Percentiles rank a stretch among this genome's conserved stretches.
These are phyloP conservation scores for Emmonsiellopsis sp. DNA, from an alignment of 2,329 filamentous ascomycete genomes.

Conservation along the genomic window DNA sequence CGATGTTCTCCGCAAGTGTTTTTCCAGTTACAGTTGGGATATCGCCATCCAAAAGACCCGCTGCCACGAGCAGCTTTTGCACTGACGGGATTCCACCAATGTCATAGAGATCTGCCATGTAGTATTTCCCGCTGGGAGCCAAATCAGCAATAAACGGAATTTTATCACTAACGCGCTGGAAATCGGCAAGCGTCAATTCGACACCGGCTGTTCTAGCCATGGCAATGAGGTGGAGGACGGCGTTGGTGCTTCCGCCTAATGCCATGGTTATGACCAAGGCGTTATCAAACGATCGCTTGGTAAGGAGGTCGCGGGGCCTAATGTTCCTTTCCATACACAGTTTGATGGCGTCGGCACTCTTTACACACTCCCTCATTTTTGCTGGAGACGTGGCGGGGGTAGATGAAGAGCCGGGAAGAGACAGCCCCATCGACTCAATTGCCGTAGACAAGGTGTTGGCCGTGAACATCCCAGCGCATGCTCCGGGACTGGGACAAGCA, in stretches of 20 bases:
- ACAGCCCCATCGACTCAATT: constrained; percentile 80
- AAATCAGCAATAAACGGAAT: constrained; percentile 81
- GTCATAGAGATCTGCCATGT: constrained; percentile 80
- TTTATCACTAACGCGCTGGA: constrained; percentile 70
- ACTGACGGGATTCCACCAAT: constrained; percentile 80
- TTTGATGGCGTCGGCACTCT: constrained; percentile 67
- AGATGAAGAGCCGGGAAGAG: constrained; percentile 72
- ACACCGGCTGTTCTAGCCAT: constrained; percentile 83
- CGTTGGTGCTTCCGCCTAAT: constrained; percentile 82
- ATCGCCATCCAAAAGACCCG: constrained; percentile 63
- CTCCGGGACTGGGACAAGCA: constrained; percentile 68
- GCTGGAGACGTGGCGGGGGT: constrained; percentile 71
- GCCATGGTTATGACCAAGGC: constrained; percentile 85
- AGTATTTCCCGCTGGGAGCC: constrained; percentile 71
- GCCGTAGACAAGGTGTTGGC: constrained; percentile 90
- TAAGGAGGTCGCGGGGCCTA: constrained; percentile 68
- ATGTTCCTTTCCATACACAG: constrained; percentile 76
- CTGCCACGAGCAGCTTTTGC: constrained; percentile 73
- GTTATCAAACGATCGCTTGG: constrained; percentile 74
- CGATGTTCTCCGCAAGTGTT: constrained; percentile 73
- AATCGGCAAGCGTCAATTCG: constrained; percentile 66
- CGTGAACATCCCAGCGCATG: constrained; percentile 89
- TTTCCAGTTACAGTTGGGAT: constrained; percentile 77
- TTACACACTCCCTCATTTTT: constrained; percentile 79
- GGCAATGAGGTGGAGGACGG: constrained; percentile 77